Base-by-base conservation (phyloP, 306 rosid genomes). In the Delonix regia region DNA sequence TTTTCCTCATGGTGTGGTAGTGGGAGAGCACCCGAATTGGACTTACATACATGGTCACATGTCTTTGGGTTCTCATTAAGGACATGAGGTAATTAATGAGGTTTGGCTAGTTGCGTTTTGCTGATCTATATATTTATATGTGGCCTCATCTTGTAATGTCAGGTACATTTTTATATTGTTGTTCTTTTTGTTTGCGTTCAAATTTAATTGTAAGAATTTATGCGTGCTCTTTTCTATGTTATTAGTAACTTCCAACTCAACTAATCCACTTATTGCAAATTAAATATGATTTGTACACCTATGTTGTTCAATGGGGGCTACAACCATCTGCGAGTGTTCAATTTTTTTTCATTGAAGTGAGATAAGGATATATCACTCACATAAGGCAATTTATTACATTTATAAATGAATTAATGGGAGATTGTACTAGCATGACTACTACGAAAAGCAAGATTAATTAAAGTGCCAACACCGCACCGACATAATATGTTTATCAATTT, bases 21-120 rank as follows among this genome's bases (percentile, higher is more conserved):
- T 38, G 71, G 49, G 48, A 25, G 22, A 19, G 71, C 51, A 21
- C 71, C 5, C 51, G 39, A 66, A 14, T 66, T 66, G 34, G 52
- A 66, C 52, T 66, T 13, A 49, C 12, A 66, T 64, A 33, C 69
- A 38, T 64, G 49, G 33, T 66, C 71, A 66, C 71, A 39, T 66
- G 71, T 19, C 71, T 66, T 39, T 15, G 71, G 71, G n/a, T 66
- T 21, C 45, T 30, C 71, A 66, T 39, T 2, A n/a, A 24, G 48
- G 52, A 39, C 71, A 52, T 12, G 8, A 12, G 22, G 34, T 66
- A n/a, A 66, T 66, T 66, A 66, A 66, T 66, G 71, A 41, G 12
- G 19, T 25, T 45, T 66, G 52, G 70, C 71, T 21, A 21, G 33
- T 66, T 65, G n/a, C n/a, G n/a, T n/a, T n/a, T n/a, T n/a, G 27